Percentiles rank a stretch among this genome's conserved stretches.
Conservation (phyloP, 2,329 filamentous ascomycete genomes). For the Seiridium cupressi region DNA sequence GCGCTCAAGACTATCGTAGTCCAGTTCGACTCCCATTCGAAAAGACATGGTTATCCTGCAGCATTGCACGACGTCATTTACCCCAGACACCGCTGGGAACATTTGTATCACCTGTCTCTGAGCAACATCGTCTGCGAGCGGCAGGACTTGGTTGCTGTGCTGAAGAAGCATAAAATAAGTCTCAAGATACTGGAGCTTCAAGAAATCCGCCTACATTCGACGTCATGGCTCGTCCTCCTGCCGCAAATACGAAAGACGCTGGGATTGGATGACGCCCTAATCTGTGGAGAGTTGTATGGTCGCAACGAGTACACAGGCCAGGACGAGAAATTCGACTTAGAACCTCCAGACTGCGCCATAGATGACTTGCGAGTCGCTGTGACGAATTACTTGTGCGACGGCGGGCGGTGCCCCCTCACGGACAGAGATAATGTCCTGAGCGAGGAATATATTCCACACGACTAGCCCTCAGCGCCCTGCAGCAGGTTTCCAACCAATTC, state of each 20-base stretch:
- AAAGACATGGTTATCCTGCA: slow-evolving; percentile 12
- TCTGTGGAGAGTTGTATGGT: slow-evolving; percentile 22
- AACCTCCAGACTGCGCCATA: neutral
- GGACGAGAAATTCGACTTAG: slow-evolving; percentile 1
- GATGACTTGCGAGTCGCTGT: neutral
- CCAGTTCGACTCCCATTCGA: slow-evolving; percentile 13
- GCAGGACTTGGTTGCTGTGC: slow-evolving; percentile 17
- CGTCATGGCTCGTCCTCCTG: slow-evolving; percentile 23
- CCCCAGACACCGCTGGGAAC: slow-evolving; percentile 19
- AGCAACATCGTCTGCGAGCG: slow-evolving; percentile 20
- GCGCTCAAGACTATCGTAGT: slow-evolving; percentile 18
- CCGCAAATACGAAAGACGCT: slow-evolving; percentile 21
- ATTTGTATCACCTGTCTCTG: slow-evolving; percentile 18
- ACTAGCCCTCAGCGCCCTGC: no score
- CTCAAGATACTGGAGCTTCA: slow-evolving; percentile 20
- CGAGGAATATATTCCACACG: no score
- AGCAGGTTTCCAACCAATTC: no score
- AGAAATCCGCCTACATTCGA: slow-evolving; percentile 17
- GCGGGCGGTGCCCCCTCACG: neutral
- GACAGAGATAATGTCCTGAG: neutral
- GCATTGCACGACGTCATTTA: slow-evolving; percentile 19
- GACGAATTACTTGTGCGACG: neutral
- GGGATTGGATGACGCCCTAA: slow-evolving; percentile 17
- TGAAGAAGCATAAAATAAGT: slow-evolving; percentile 21
- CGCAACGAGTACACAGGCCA: neutral